Percentiles rank a stretch among this genome's conserved stretches.
Conservation (phyloP, 371 early-diverging fungal genomes). For the Aphelidium insulamus region DNA sequence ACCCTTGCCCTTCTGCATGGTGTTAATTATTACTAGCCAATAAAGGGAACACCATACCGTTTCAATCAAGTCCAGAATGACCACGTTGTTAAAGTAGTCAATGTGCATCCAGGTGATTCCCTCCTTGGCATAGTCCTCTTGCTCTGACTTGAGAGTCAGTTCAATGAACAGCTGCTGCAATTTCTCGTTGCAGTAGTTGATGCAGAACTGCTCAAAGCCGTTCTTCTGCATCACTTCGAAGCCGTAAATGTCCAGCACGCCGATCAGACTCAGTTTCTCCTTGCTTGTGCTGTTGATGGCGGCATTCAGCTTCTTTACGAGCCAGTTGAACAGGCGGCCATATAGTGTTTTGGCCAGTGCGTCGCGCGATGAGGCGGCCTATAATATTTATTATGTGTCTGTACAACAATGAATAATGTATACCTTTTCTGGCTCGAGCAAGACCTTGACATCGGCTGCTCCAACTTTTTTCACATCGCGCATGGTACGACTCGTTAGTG, state of each 20-base stretch:
- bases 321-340: slow-evolving; percentile 57
- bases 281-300: slow-evolving; percentile 39
- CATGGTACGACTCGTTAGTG: no score
- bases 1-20: slow-evolving; percentile 16
- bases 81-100: slow-evolving; percentile 19
- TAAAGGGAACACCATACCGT: no score
- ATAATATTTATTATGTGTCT: no score
- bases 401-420: no score
- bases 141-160: slow-evolving; percentile 20
- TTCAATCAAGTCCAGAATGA: slow-evolving; percentile 11
- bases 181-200: slow-evolving; percentile 64
- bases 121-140: slow-evolving; percentile 7
- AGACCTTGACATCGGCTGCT: no score
- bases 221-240: slow-evolving; percentile 12
- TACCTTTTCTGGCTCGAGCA: no score
- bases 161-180: slow-evolving; percentile 35
- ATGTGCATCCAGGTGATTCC: slow-evolving; percentile 31
- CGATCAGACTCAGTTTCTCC: slow-evolving; percentile 39
- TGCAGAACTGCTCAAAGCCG: slow-evolving; percentile 47
- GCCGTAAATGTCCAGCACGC: slow-evolving; percentile 43
- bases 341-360: slow-evolving; percentile 51
- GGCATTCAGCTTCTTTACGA: slow-evolving; percentile 66
- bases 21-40: no score
- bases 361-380: slow-evolving; percentile 53
- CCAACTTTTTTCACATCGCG: no score